Base-by-base conservation (phyloP, 2,329 filamentous ascomycete species). In the Stachybotrys chartarum region DNA sequence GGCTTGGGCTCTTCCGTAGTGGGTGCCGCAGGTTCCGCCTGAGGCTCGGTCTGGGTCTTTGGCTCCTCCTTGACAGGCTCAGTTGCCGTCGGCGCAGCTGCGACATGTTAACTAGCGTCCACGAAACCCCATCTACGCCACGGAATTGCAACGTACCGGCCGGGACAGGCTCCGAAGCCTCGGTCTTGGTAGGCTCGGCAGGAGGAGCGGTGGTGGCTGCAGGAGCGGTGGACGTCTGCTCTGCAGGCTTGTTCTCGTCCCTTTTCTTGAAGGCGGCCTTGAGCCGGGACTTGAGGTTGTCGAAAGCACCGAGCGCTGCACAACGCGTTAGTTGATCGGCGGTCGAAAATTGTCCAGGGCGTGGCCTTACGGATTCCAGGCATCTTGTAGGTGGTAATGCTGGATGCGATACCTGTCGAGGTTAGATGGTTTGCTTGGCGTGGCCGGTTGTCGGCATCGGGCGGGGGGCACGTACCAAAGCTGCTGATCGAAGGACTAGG, bases 211-310 rank as follows among this genome's bases (percentile, higher is more conserved):
- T 67, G 45, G 61, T 59, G 5, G 58, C 65, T 39, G 61, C 60
- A 30, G 64, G 58, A 44, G 61, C 58, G 5, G 58, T 65, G 39
- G 61, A 60, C 24, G 64, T 58, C 60, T 70, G 58, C 31, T 50
- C 50, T 18, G 62, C 57, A 45, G 58, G 39, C 52, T 57, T 44
- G 62, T 70, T 70, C 62, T 75, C 64, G 47, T 57, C 54, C 70
- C 73, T 77, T 68, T 77, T 79, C 70, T 76, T 78, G 72, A 81
- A 78, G 68, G 73, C 69, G 59, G 71, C 70, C 75, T 77, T 79
- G 65, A 83, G 66, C 77, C 81, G 82, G 65, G 69, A 72, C 76
- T 79, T 81, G 61, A 83, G 61, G 70, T 81, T 81, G 65, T 78
- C 76, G 58, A 83, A 70, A 39, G 79, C 77, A 59, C 75, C 70